A percentile compares a stretch with the other conserved stretches of the same genome.
phyloP scores from a whole-genome alignment of 2,329 filamentous ascomycete genomes.

The Cercospora janseana region DNA sequence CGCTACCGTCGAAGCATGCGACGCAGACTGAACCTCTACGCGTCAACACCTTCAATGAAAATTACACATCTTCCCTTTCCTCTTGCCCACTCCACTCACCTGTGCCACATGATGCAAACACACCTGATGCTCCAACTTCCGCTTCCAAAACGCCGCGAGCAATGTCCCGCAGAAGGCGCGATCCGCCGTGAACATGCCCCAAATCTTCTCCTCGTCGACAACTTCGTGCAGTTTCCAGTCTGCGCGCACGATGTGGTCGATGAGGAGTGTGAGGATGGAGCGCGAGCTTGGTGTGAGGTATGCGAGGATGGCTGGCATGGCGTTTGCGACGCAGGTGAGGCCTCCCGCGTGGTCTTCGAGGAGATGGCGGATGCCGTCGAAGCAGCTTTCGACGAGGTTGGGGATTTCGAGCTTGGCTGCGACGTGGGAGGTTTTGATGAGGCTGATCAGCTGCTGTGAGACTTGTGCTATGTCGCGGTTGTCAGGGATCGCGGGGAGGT shows the following conservation, averaged over 20 bases:
- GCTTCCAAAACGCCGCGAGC: neutral
- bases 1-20: too few species aligned
- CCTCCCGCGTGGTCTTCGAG: neutral
- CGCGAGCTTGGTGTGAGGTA: neutral
- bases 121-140: conserved; percentile 4
- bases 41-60: too few species aligned
- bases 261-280: neutral
- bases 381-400: neutral
- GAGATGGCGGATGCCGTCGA: neutral
- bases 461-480: too few species aligned
- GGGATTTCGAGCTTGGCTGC: neutral
- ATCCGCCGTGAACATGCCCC: neutral
- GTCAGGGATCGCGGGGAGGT: too few species aligned
- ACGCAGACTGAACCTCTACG: too few species aligned
- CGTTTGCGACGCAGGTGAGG: neutral
- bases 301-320: neutral
- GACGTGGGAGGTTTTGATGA: neutral
- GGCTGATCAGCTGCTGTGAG: neutral
- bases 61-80: neutral
- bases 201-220: neutral
- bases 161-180: neutral
- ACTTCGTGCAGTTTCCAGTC: neutral
- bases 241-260: conserved; percentile 1
- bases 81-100: neutral
- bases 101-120: conserved; percentile 1